Percentiles rank a stretch among this genome's conserved stretches.
phyloP scores from a whole-genome alignment of 352 stramenopile species.

The Sclerospora graminicola region DNA sequence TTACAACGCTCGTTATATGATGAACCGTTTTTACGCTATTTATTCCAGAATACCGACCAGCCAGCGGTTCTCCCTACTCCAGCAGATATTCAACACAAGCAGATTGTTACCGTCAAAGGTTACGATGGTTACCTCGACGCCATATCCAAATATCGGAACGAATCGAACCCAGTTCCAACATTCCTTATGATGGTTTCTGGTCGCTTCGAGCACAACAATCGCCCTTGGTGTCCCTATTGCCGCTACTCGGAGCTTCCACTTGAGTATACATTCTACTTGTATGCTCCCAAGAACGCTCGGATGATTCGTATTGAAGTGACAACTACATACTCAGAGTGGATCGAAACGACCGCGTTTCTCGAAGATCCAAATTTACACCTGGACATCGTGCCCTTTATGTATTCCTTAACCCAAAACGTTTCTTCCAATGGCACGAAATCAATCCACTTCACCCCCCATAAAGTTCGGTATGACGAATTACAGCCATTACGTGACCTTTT shows the following conservation, averaged over 20 bases:
- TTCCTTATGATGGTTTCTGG: constrained; percentile 69
- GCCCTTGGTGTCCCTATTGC: constrained; percentile 76
- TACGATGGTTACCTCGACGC: constrained; percentile 26
- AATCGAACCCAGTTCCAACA: constrained; percentile 25
- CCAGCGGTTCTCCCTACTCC: constrained; percentile 15
- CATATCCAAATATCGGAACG: constrained; percentile 23
- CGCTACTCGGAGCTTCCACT: constrained; percentile 61
- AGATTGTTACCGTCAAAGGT: constrained; percentile 22
- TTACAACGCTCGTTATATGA: constrained; percentile 28
- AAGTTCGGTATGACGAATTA: constrained; percentile 42
- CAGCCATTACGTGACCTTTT: constrained; percentile 31
- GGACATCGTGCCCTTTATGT: constrained; percentile 46
- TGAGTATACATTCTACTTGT: constrained; percentile 67
- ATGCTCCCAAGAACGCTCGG: constrained; percentile 38
- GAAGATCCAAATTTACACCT: constrained; percentile 22
- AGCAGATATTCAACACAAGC: constrained; percentile 19
- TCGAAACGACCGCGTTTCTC: constrained; percentile 18
- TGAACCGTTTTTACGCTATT: constrained; percentile 34
- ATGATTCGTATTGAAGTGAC: constrained; percentile 62
- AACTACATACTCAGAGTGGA: constrained; percentile 53
- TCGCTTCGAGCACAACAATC: constrained; percentile 50
- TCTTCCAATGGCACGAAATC: constrained; percentile 11
- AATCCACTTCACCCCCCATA: constrained; percentile 33
- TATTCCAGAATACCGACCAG: constrained; percentile 30
- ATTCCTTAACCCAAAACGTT: constrained; percentile 14